A percentile compares a stretch with the other conserved stretches of the same genome.
Conservation (phyloP, 2,329 filamentous ascomycete species). For the Talaromyces sp. region DNA sequence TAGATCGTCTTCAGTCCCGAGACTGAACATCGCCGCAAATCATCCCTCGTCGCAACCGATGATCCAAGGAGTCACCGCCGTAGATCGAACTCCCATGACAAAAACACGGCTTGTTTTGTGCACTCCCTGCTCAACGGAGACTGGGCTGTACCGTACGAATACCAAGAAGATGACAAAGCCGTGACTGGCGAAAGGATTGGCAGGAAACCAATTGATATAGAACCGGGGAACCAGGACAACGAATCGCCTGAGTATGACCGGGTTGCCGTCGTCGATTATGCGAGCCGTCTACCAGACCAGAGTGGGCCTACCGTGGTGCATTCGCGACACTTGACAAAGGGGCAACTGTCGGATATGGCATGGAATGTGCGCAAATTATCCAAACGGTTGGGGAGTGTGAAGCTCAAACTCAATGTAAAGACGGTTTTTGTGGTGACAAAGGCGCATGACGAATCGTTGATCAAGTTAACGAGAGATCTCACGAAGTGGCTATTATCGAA, state of each 20-base stretch:
- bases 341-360: slow-evolving; percentile 93
- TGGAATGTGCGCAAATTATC: slow-evolving; percentile 90
- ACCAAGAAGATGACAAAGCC: slow-evolving; percentile 17
- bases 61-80: slow-evolving; percentile 39
- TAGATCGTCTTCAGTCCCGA: slow-evolving; percentile 59
- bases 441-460: slow-evolving; percentile 77
- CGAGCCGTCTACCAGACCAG: slow-evolving; percentile 23
- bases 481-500: slow-evolving; percentile 75
- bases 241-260: slow-evolving; percentile 22
- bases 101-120: slow-evolving; percentile 58
- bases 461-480: slow-evolving; percentile 72
- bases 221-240: not conserved
- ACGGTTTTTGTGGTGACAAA: slow-evolving; percentile 89
- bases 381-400: slow-evolving; percentile 77
- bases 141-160: slow-evolving; percentile 26
- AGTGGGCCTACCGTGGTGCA: slow-evolving; percentile 47
- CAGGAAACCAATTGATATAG: slow-evolving; percentile 10
- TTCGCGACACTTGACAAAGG: slow-evolving; percentile 84
- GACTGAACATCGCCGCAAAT: slow-evolving; percentile 55
- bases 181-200: slow-evolving; percentile 17
- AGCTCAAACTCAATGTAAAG: slow-evolving; percentile 75
- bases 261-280: slow-evolving; percentile 27
- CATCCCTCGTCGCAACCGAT: slow-evolving; percentile 53
- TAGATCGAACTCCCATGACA: slow-evolving; percentile 31
- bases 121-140: slow-evolving; percentile 54